phyloP scores from a whole-genome alignment of 225 moss, liverwort and hornwort species.

The Marchantia paleacea region DNA sequence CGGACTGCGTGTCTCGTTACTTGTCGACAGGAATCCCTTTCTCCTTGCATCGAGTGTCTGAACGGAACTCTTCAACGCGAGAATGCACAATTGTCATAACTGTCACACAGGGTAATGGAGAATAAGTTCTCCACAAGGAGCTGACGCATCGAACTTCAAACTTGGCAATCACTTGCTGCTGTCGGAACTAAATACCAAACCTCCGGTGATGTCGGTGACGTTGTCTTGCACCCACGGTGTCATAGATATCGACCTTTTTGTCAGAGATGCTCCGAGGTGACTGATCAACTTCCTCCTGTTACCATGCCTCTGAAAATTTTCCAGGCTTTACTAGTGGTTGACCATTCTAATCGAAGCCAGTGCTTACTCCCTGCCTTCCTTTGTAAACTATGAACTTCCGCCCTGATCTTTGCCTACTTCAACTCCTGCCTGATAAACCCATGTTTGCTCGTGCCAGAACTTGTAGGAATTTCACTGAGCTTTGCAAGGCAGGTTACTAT shows the following conservation, averaged over 20 bases:
- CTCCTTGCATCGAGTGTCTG: too few relatives aligned
- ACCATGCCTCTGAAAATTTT: background rate
- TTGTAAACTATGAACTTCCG: background rate
- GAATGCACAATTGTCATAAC: too few relatives aligned
- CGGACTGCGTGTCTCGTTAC: too few relatives aligned
- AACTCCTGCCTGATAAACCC: background rate
- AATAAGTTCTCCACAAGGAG: too few relatives aligned
- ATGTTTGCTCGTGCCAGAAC: conserved; percentile 39
- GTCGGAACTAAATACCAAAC: too few relatives aligned
- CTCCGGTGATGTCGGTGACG: conserved; percentile 56
- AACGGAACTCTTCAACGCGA: too few relatives aligned
- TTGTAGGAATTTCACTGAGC: conserved; percentile 79
- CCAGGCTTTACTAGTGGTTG: background rate
- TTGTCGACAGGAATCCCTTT: too few relatives aligned
- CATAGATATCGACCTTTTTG: conserved; percentile 68
- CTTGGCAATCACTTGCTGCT: too few relatives aligned
- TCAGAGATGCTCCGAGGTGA: conserved; percentile 64
- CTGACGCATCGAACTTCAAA: too few relatives aligned
- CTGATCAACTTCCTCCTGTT: background rate
- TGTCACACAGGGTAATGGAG: too few relatives aligned
- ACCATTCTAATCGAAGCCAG: background rate
- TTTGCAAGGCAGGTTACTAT: conserved; percentile 88
- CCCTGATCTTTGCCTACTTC: background rate
- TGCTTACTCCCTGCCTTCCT: background rate
- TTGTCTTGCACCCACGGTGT: conserved; percentile 75